These are phyloP conservation scores for Spencermartinsiella europaea DNA, from an alignment of 805 yeast species.

Conservation along the genomic window DNA sequence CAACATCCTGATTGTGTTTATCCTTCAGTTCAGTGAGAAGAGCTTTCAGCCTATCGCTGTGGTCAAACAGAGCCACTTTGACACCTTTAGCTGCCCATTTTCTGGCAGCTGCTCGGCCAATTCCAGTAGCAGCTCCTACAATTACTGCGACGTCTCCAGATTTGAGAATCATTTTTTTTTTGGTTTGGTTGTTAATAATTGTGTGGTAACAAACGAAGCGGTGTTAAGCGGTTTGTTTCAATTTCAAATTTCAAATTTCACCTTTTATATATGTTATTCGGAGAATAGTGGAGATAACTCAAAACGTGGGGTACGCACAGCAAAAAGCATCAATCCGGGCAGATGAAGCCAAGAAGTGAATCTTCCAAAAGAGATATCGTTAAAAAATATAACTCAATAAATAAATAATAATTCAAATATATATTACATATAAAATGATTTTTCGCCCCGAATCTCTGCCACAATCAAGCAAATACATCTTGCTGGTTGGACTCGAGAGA, in stretches of 20 bases:
- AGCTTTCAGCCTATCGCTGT: constrained; percentile 7
- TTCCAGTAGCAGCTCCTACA: constrained; percentile 45
- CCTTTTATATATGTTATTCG: not conserved
- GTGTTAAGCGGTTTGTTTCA: not conserved
- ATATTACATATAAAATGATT: too few species aligned
- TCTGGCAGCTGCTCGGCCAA: constrained; percentile 41
- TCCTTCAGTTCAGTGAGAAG: constrained; percentile 7
- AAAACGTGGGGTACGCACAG: too few species aligned
- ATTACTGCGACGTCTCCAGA: constrained; percentile 31
- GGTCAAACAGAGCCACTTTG: constrained; percentile 25
- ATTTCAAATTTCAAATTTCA: not conserved
- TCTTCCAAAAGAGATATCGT: not conserved
- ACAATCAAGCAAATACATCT: constrained; percentile 51
- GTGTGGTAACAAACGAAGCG: not conserved
- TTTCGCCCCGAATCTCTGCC: too few species aligned
- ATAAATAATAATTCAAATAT: too few species aligned
- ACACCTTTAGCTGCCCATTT: constrained; percentile 25
- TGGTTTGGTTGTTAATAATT: not conserved
- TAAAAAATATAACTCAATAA: not conserved
- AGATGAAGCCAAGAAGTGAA: not conserved
- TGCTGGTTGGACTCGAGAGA: constrained; percentile 54
- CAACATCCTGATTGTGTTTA: constrained; percentile 5
- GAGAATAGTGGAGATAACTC: too few species aligned
- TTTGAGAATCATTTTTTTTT: constrained; percentile 6
- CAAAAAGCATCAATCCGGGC: not conserved